A percentile compares a stretch with the other conserved stretches of the same genome.
phyloP scores from a whole-genome alignment of 2,329 filamentous ascomycete genomes.

The Nectriaceae sp. region DNA sequence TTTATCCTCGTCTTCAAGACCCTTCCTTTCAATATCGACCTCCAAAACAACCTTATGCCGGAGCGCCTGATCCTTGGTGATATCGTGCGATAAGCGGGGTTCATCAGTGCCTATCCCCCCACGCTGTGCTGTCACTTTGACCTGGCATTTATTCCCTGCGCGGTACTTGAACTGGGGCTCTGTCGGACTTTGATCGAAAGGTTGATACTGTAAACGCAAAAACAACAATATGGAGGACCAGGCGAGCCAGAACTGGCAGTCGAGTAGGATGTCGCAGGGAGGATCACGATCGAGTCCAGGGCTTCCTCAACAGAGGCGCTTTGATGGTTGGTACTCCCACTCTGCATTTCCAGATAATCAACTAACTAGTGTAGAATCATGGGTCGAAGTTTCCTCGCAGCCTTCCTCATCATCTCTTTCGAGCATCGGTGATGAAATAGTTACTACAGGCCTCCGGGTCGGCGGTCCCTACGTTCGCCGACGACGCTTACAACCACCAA shows the following conservation, averaged over 20 bases:
- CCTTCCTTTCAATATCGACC: conserved; percentile 4
- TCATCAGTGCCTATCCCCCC: not conserved
- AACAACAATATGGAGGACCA: conserved; percentile 29
- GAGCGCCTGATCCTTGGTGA: conserved; percentile 9
- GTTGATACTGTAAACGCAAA: not conserved
- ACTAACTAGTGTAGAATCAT: conserved; percentile 69
- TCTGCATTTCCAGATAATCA: conserved; percentile 2
- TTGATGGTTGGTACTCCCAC: conserved; percentile 35
- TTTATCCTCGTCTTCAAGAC: conserved; percentile 7
- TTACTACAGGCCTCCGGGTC: conserved; percentile 83
- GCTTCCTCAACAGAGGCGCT: conserved; percentile 35
- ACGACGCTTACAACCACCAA: conserved; percentile 47
- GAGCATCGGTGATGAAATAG: conserved; percentile 82
- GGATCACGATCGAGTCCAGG: conserved; percentile 33
- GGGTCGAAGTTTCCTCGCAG: conserved; percentile 91
- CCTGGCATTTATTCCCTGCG: not conserved
- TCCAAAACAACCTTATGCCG: conserved; percentile 13
- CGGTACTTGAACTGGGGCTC: not conserved
- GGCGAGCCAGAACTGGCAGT: conserved; percentile 27
- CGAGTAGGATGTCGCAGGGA: conserved; percentile 25
- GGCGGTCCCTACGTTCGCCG: conserved; percentile 65
- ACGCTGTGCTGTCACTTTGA: not conserved
- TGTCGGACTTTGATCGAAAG: not conserved
- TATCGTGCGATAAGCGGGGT: conserved; percentile 23
- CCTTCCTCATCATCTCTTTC: conserved; percentile 93